phyloP scores from a whole-genome alignment of 2,329 filamentous ascomycete species.

The Trichoderma sp. region DNA sequence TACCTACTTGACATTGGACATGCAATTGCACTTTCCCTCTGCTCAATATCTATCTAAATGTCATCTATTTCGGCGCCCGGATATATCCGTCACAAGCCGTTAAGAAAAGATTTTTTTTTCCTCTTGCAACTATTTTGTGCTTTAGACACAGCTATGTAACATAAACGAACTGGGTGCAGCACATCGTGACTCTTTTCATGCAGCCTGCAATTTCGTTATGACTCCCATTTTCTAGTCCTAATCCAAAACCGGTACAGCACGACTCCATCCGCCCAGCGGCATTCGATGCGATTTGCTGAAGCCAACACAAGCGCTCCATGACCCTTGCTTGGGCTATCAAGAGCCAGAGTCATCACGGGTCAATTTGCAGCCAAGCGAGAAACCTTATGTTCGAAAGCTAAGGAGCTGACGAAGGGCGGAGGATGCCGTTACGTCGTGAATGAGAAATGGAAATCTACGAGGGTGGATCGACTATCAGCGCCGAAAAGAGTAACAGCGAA shows the following conservation, averaged over 20 bases:
- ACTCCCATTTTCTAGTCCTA: neutral
- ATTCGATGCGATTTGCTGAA: neutral
- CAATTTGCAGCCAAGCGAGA: neutral
- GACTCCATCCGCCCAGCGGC: neutral
- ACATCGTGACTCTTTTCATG: constrained; percentile 4
- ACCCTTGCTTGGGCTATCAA: neutral
- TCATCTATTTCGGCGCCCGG: neutral
- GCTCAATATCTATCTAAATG: neutral
- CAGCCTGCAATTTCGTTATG: neutral
- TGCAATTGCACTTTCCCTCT: neutral
- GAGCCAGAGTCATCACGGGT: neutral
- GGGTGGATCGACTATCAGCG: neutral
- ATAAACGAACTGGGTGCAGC: neutral
- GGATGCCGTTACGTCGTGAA: neutral
- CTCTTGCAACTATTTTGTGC: neutral
- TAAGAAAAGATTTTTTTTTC: neutral
- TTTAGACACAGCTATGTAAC: neutral
- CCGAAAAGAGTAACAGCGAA: neutral
- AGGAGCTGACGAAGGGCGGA: neutral
- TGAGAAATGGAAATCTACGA: neutral
- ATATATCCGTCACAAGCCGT: neutral
- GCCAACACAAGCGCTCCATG: neutral
- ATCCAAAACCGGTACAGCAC: neutral
- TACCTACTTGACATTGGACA: neutral
- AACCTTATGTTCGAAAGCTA: neutral